These are phyloP conservation scores for Aspergillus pseudotamarii DNA, from an alignment of 2,329 filamentous ascomycete genomes.

Conservation along the genomic window DNA sequence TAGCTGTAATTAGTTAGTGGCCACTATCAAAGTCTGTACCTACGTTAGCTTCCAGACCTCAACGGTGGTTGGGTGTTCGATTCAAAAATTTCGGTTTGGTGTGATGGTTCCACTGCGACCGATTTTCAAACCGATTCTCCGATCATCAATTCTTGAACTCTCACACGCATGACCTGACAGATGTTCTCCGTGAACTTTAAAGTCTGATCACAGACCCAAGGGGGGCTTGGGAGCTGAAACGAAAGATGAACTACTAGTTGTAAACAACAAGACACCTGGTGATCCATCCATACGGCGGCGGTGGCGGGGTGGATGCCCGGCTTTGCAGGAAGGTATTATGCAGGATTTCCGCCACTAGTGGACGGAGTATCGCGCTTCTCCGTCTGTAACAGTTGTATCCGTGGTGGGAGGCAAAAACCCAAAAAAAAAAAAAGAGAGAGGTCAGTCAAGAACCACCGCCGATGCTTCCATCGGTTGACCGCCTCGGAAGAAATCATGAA, in stretches of 20 bases:
- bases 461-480: background rate
- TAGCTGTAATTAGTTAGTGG: slow-evolving; percentile 6
- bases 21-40: slow-evolving; percentile 14
- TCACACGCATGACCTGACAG: background rate
- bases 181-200: background rate
- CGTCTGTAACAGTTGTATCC: slow-evolving; percentile 5
- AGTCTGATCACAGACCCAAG: background rate
- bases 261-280: background rate
- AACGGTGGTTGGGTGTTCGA: slow-evolving; percentile 10
- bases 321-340: slow-evolving; percentile 1
- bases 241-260: background rate
- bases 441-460: background rate
- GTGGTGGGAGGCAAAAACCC: background rate
- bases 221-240: background rate
- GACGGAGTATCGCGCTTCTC: slow-evolving; percentile 8
- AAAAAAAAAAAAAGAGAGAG: background rate
- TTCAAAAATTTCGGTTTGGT: background rate
- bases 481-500: background rate
- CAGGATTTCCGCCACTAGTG: slow-evolving; percentile 10
- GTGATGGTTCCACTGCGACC: background rate
- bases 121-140: background rate
- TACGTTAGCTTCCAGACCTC: slow-evolving; percentile 11
- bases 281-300: background rate
- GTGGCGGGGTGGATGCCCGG: background rate
- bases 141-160: background rate